Conservation (phyloP, 1,284 basidiomycete species). For the Ustilago sp. region DNA sequence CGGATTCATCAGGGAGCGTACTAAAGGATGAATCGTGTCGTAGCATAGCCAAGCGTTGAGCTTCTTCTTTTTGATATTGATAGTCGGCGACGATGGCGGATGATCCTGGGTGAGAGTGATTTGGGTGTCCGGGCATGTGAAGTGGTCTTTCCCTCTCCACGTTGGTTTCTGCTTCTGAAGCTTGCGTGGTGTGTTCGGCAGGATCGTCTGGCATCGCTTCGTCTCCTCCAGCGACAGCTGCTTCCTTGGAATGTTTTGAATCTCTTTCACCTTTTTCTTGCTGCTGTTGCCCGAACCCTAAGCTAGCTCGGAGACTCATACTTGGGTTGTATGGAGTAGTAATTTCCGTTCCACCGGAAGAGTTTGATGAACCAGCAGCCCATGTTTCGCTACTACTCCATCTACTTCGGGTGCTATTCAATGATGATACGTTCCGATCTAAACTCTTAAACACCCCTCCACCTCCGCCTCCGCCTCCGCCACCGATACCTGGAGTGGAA, state of each 20-base stretch:
- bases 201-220: neutral
- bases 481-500: constrained; percentile 8
- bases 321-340: constrained; percentile 45
- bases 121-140: constrained; percentile 43
- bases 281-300: constrained; percentile 39
- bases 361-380: neutral
- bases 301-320: constrained; percentile 38
- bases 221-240: neutral
- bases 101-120: constrained; percentile 56
- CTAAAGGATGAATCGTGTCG: constrained; percentile 41
- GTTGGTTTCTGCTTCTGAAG: neutral
- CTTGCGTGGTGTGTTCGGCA: neutral
- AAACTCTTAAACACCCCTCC: constrained; percentile 37
- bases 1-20: constrained; percentile 35
- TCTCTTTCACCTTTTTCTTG: neutral
- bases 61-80: constrained; percentile 57
- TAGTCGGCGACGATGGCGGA: constrained; percentile 55
- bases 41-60: constrained; percentile 54
- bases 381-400: constrained; percentile 28
- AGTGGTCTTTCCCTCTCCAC: constrained; percentile 10
- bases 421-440: constrained; percentile 40
- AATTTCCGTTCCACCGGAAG: constrained; percentile 30
- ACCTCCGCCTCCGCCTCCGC: neutral
- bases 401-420: constrained; percentile 42
- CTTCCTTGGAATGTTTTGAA: neutral